Percentiles rank a stretch among this genome's conserved stretches.
Evolutionary conservation across 2,329 filamentous ascomycete species (phyloP).

Genomic region (Penicillium sp.): DNA sequence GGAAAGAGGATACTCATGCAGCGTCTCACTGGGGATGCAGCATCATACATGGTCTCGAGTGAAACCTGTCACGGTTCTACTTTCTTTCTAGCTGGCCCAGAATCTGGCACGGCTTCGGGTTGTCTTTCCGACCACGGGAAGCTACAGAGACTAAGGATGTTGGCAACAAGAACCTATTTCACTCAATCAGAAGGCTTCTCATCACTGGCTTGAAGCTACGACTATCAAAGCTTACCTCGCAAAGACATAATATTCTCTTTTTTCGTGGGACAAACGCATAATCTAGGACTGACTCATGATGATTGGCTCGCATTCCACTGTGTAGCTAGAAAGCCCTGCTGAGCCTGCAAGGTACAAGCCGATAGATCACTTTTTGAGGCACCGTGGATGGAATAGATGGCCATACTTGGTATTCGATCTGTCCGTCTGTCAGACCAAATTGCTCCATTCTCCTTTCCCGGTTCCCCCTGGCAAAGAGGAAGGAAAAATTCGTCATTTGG

Average conservation of each 20-base stretch:
- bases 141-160: not conserved
- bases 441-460: not conserved
- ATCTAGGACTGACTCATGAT: not conserved
- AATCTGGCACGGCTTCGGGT: not conserved
- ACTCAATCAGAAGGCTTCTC: not conserved
- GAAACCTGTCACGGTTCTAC: not conserved
- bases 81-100: not conserved
- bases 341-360: slow-evolving; percentile 14
- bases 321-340: not conserved
- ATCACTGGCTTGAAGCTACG: not conserved
- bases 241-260: not conserved
- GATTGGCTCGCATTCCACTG: not conserved
- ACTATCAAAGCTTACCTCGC: too few relatives aligned
- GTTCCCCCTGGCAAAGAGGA: not conserved
- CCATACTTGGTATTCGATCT: not conserved
- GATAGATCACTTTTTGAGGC: slow-evolving; percentile 16
- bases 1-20: not conserved
- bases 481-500: slow-evolving; percentile 14
- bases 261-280: not conserved
- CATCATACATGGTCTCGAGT: not conserved
- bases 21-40: not conserved
- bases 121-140: slow-evolving; percentile 3
- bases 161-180: not conserved
- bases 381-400: not conserved
- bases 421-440: not conserved